Evolutionary conservation across 345 rosid species (phyloP), one percentile per base, ranked within the genome.

Genomic region (Acer negundo): DNA sequence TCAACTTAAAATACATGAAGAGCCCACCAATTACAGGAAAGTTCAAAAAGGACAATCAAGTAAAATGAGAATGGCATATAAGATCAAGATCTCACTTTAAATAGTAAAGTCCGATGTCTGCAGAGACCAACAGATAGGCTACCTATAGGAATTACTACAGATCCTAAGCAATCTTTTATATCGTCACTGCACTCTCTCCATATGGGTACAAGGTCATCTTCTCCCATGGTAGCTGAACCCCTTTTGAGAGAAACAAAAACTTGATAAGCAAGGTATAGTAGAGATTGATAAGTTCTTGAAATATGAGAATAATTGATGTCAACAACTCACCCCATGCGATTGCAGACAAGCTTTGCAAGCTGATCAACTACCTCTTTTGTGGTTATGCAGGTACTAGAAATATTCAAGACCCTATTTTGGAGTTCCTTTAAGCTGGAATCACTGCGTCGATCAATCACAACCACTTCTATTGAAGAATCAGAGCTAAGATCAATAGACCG

Each of bases 21-120:
- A 80, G 31, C 23, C 59, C 19, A 13, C 40, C 79, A 42, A 24
- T 55, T 9, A 67, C 0, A 31, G 12, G 7, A 70, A 69, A 35
- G 38, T 35, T 46, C 72, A 10, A 23, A 55, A 38, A n/a, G 31
- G 17, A 16, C 53, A 62, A 44, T 61, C 20, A 28, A 47, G 46
- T 44, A 69, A 53, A 78, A 56, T 68, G 2, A 61, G 56, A 77
- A 66, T 38, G 35, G 55, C 74, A 67, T 24, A 26, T 17, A 73
- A 81, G 69, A 63, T 59, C 73, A 77, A 77, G 71, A 56, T 81
- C 92, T 86, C 86, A 94, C 99, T 87, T 97, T 97, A 88, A 97
- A 97, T 76, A 97, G 87, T 81, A 94, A 85, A 82, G 97, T 89
- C 76, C 99, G 94, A 84, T 97, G 98, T 84, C 97, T 88, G 91